These are phyloP conservation scores for Nepenthes alata DNA, from an alignment of 179 eudicot genomes.

Conservation along the genomic window DNA sequence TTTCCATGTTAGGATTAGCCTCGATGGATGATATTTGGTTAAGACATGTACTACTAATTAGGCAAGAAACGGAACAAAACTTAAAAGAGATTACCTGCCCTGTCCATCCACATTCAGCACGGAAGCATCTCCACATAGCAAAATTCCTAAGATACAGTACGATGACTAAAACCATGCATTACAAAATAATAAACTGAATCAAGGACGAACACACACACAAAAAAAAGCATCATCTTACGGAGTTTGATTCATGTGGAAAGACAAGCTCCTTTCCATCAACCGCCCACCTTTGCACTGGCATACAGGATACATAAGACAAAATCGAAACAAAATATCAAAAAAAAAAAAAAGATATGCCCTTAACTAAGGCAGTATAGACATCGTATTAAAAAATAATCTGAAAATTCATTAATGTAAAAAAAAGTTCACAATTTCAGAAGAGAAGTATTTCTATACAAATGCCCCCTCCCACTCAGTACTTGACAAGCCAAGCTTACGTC, in stretches of 20 bases:
- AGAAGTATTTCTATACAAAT: no score
- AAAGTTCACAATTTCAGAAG: no score
- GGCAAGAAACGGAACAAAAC: conserved; percentile 6
- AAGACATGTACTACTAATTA: conserved; percentile 1
- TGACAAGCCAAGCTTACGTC: no score
- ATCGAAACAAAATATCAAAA: neutral
- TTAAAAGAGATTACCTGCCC: conserved; percentile 20
- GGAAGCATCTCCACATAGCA: conserved; percentile 38
- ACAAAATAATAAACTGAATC: neutral
- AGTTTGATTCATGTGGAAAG: conserved; percentile 24
- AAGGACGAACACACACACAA: neutral
- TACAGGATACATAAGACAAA: neutral
- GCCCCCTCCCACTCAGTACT: no score
- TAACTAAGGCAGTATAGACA: no score
- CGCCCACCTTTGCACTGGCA: conserved; percentile 33
- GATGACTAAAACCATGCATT: neutral
- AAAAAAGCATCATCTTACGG: conserved; percentile 8
- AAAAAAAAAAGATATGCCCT: neutral
- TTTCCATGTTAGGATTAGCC: no score
- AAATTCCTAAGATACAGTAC: conserved; percentile 15
- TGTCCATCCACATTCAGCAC: conserved; percentile 33
- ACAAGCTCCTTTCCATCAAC: conserved; percentile 22
- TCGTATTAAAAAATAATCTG: no score
- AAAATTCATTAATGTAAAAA: no score
- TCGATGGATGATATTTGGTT: neutral